These are phyloP conservation scores for Flaveria bidentis DNA, from an alignment of 129 eudicot species.

Conservation along the genomic window DNA sequence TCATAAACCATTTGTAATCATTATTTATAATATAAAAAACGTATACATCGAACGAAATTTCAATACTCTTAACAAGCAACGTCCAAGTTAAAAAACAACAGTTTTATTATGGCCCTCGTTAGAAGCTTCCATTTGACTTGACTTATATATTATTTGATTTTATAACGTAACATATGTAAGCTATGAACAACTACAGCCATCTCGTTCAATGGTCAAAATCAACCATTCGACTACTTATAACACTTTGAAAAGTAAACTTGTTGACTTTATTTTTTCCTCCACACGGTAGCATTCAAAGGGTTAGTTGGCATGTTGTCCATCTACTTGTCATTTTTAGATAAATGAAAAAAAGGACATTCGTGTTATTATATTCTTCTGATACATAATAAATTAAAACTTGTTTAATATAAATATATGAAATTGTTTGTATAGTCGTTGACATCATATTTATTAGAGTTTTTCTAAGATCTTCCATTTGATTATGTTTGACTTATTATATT, in stretches of 20 bases:
- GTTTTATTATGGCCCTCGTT: background rate
- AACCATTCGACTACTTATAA: constrained; percentile 3
- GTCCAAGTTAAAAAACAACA: background rate
- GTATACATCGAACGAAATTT: no score
- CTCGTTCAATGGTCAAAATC: background rate
- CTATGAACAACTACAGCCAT: background rate
- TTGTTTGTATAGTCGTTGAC: background rate
- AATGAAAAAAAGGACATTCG: background rate
- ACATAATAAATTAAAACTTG: background rate
- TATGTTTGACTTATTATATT: background rate
- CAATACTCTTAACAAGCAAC: background rate
- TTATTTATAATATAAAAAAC: no score
- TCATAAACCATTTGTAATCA: no score
- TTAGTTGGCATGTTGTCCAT: background rate
- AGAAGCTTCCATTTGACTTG: constrained; percentile 3
- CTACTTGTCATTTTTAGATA: background rate
- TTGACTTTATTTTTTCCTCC: background rate
- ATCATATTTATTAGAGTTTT: background rate
- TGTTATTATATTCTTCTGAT: background rate
- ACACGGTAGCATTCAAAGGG: constrained; percentile 1
- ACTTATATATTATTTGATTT: background rate
- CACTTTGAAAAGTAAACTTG: background rate
- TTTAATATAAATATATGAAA: background rate
- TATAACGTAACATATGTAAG: background rate
- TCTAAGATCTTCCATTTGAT: background rate